Conservation (phyloP, 345 rosid species). For the Linum trigynum region DNA sequence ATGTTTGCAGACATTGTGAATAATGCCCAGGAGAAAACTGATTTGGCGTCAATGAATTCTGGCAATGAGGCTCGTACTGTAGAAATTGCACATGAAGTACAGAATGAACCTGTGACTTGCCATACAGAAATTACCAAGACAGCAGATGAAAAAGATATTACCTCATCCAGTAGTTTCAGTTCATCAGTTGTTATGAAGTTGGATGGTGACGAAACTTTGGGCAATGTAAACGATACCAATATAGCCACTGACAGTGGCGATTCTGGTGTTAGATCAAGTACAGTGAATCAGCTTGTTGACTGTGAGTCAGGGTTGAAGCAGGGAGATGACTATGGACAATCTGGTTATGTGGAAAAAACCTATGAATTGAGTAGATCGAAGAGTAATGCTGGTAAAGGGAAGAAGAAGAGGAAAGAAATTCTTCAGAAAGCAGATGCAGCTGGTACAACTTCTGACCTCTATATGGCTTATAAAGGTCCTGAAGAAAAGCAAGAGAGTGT, state of each 20-base stretch:
- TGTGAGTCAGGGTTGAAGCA: slow-evolving; percentile 21
- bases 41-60: slow-evolving; percentile 1
- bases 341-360: slow-evolving; percentile 44
- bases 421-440: slow-evolving; percentile 94
- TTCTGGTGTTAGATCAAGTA: slow-evolving; percentile 11
- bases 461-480: slow-evolving; percentile 82
- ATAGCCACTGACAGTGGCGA: slow-evolving; percentile 5
- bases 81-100: slow-evolving; percentile 24
- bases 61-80: slow-evolving; percentile 19
- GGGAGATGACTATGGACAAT: slow-evolving; percentile 17
- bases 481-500: slow-evolving; percentile 63
- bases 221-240: slow-evolving; percentile 11
- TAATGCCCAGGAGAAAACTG: slow-evolving; percentile 19
- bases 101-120: slow-evolving; percentile 21
- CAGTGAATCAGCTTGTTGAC: slow-evolving; percentile 17
- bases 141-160: slow-evolving; percentile 19
- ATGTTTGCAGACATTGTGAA: slow-evolving; percentile 16
- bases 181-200: slow-evolving; percentile 24
- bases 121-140: slow-evolving; percentile 15
- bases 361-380: slow-evolving; percentile 39
- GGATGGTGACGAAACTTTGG: slow-evolving; percentile 14
- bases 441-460: slow-evolving; percentile 73
- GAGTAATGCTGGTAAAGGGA: slow-evolving; percentile 31
- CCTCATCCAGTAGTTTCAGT: slow-evolving; percentile 23
- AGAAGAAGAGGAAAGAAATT: slow-evolving; percentile 53